A percentile compares a stretch with the other conserved stretches of the same genome.
phyloP scores from a whole-genome alignment of 352 stramenopile genomes.

The Phytophthora cactorum region DNA sequence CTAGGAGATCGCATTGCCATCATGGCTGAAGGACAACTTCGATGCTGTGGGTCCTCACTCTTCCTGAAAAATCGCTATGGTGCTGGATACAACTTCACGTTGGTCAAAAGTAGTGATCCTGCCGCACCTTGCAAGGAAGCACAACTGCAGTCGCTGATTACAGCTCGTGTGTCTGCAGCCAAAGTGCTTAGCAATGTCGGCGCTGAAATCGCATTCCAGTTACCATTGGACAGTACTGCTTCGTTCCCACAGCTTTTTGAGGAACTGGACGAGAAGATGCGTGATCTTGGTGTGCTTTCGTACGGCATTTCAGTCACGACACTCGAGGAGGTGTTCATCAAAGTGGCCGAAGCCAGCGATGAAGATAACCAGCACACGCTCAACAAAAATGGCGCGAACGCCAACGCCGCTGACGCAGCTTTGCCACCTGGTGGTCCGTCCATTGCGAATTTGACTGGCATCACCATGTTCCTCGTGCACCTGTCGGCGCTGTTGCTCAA shows the following conservation, averaged over 20 bases:
- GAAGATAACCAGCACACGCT: constrained; percentile 65
- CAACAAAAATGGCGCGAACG: constrained; percentile 33
- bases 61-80: constrained; percentile 82
- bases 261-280: constrained; percentile 57
- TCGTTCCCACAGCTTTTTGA: constrained; percentile 77
- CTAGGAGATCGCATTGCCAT: constrained; percentile 85
- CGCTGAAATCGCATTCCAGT: constrained; percentile 78
- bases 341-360: constrained; percentile 71
- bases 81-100: constrained; percentile 63
- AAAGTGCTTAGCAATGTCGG: constrained; percentile 81
- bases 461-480: constrained; percentile 83
- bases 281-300: constrained; percentile 50
- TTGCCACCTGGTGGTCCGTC: constrained; percentile 11
- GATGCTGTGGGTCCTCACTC: constrained; percentile 69
- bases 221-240: constrained; percentile 61
- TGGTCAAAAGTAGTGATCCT: constrained; percentile 53
- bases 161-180: constrained; percentile 42
- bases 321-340: constrained; percentile 92
- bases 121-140: constrained; percentile 25
- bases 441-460: constrained; percentile 34
- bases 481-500: constrained; percentile 91
- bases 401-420: background rate
- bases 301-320: constrained; percentile 92
- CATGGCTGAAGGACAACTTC: constrained; percentile 76
- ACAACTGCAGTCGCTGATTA: constrained; percentile 54